Evolutionary conservation across 2,329 filamentous ascomycete species (phyloP).

Genomic region (Botrytis fragariae): DNA sequence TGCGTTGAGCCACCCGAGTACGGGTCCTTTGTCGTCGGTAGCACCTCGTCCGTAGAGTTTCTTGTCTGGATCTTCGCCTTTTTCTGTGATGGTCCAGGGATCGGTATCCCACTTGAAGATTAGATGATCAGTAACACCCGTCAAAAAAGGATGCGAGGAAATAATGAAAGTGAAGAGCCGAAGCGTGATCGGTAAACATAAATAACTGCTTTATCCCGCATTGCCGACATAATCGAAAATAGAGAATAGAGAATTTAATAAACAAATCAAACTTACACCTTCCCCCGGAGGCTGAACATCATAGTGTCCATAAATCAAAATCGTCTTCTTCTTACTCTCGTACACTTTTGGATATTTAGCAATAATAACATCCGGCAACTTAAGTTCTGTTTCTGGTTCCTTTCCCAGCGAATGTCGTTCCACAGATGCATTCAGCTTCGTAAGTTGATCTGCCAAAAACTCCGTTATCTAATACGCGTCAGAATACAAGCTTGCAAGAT

Average conservation of each 20-base stretch:
- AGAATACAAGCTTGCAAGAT: background rate
- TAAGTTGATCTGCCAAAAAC: background rate
- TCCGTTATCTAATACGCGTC: background rate
- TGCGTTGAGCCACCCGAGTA: slow-evolving; percentile 16
- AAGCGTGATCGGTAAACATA: too few species aligned
- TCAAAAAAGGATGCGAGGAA: background rate
- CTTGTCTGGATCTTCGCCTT: background rate
- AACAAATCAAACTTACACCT: background rate
- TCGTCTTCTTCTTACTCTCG: background rate
- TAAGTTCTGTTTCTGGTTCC: background rate
- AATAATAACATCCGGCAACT: slow-evolving; percentile 1
- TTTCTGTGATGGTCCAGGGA: slow-evolving; percentile 7
- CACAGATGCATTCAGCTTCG: background rate
- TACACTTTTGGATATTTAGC: background rate
- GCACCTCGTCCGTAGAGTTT: slow-evolving; percentile 7
- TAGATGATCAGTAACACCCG: background rate
- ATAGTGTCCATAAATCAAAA: slow-evolving; percentile 19
- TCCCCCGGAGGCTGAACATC: slow-evolving; percentile 16
- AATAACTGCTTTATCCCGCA: background rate
- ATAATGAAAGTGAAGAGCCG: too few species aligned
- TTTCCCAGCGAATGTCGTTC: background rate
- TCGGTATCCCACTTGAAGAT: background rate
- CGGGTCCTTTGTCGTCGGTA: slow-evolving; percentile 18
- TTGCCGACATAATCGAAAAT: background rate
- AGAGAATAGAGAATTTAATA: background rate